Conservation (phyloP, 495 filamentous ascomycete genomes). For the Aspergillus panamensis region DNA sequence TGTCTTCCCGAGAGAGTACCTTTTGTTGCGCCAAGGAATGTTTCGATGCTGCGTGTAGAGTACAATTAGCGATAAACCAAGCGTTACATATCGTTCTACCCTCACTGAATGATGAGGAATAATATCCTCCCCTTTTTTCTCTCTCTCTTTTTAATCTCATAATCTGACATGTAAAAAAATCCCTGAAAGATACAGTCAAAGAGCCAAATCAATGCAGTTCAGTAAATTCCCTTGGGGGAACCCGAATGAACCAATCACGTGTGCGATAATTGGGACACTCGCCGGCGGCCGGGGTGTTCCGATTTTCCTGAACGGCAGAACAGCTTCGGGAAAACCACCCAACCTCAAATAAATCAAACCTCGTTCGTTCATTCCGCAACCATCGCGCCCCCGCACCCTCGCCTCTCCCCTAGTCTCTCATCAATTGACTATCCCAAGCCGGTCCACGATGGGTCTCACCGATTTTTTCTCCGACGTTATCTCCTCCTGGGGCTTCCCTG, state of each 20-base stretch:
- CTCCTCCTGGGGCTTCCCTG: slow-evolving; percentile 53
- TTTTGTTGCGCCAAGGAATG: not conserved
- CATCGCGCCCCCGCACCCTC: slow-evolving; percentile 19
- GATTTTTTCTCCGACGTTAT: slow-evolving; percentile 63
- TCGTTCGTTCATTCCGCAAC: slow-evolving; percentile 27
- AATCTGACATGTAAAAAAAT: too few relatives aligned
- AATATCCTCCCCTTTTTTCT: not conserved
- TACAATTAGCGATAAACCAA: slow-evolving; percentile 9
- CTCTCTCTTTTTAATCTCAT: not conserved
- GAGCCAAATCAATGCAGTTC: not conserved
- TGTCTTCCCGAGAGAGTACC: not conserved
- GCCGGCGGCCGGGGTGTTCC: slow-evolving; percentile 45
- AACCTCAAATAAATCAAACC: slow-evolving; percentile 26
- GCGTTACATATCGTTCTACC: not conserved
- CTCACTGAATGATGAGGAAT: too few relatives aligned
- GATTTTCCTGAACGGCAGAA: slow-evolving; percentile 41
- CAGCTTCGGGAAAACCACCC: slow-evolving; percentile 40
- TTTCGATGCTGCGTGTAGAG: slow-evolving; percentile 10
- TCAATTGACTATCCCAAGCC: slow-evolving; percentile 39
- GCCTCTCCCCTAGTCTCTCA: slow-evolving; percentile 26
- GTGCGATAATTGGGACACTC: slow-evolving; percentile 40
- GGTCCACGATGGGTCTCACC: slow-evolving; percentile 57
- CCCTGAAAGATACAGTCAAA: not conserved
- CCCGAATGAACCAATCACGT: slow-evolving; percentile 41
- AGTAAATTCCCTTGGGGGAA: slow-evolving; percentile 3